A percentile compares a stretch with the other conserved stretches of the same genome.
These are phyloP conservation scores for Arachnomyces sp. DNA, from an alignment of 2,329 filamentous ascomycete species.

Conservation along the genomic window DNA sequence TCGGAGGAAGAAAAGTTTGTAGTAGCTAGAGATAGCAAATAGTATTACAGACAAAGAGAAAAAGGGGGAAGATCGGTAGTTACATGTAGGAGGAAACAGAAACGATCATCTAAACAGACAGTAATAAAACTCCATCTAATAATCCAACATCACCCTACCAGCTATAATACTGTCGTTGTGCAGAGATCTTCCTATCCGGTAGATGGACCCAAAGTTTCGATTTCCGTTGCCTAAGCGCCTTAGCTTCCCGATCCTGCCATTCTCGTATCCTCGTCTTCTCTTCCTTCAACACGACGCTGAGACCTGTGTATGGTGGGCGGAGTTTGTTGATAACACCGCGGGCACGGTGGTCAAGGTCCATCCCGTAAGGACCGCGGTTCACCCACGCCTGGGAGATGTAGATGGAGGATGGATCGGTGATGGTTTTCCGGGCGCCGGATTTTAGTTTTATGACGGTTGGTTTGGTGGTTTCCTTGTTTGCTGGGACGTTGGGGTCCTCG, in stretches of 20 bases:
- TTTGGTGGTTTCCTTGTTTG: background rate
- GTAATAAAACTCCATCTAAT: no score
- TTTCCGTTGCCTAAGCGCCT: slow-evolving; percentile 64
- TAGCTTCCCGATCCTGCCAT: slow-evolving; percentile 67
- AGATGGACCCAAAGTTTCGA: slow-evolving; percentile 79
- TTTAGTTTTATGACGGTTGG: slow-evolving; percentile 34
- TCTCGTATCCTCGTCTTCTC: slow-evolving; percentile 81
- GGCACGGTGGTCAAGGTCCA: slow-evolving; percentile 61
- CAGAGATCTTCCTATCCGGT: slow-evolving; percentile 74
- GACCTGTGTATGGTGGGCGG: slow-evolving; percentile 62
- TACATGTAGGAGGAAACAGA: no score
- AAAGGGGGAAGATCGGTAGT: no score
- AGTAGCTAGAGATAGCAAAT: no score
- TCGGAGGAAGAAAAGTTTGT: no score
- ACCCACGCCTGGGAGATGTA: slow-evolving; percentile 95
- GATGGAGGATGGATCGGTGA: slow-evolving; percentile 68
- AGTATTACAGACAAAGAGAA: no score
- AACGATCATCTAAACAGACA: no score
- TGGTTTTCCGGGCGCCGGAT: slow-evolving; percentile 61
- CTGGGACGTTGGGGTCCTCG: background rate
- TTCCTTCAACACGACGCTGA: slow-evolving; percentile 81
- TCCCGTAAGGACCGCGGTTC: slow-evolving; percentile 59
- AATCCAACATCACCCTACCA: slow-evolving; percentile 59
- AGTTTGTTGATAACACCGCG: slow-evolving; percentile 62
- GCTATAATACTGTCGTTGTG: slow-evolving; percentile 80